Percentiles rank a stretch among this genome's conserved stretches.
Conservation (phyloP, 164 flowering plant genomes). For the Litsea cubeba region DNA sequence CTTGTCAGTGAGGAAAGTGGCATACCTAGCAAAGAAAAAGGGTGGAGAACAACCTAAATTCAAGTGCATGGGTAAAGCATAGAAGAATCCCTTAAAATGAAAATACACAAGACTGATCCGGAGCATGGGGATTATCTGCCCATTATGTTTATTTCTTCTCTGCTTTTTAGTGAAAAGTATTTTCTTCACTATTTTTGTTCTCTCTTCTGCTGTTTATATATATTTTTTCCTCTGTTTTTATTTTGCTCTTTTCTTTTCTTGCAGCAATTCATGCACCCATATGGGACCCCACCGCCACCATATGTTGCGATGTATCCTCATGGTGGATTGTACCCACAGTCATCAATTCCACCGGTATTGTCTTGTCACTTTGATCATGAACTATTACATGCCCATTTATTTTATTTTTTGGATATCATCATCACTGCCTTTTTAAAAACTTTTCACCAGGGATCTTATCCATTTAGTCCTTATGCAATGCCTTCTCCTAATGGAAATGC, state of each 20-base stretch:
- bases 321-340: slow-evolving; percentile 90
- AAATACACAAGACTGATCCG: no score
- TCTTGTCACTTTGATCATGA: not conserved
- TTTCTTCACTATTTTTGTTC: no score
- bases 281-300: slow-evolving; percentile 93
- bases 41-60: no score
- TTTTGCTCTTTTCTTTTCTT: slow-evolving; percentile 8
- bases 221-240: no score
- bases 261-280: slow-evolving; percentile 95
- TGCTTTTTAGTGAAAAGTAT: no score
- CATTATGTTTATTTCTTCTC: no score
- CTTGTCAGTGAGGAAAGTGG: no score
- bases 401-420: not conserved
- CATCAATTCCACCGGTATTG: slow-evolving; percentile 83
- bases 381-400: not conserved
- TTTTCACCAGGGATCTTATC: slow-evolving; percentile 73
- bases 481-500: slow-evolving; percentile 79
- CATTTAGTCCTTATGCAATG: slow-evolving; percentile 86
- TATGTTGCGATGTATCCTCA: slow-evolving; percentile 97
- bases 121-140: no score
- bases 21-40: no score
- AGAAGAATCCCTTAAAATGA: no score
- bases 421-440: not conserved
- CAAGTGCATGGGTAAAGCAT: no score
- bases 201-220: no score